A percentile compares a stretch with the other conserved stretches of the same genome.
phyloP scores from a whole-genome alignment of 2,329 filamentous ascomycete genomes.

The Nannizziopsis barbatae region DNA sequence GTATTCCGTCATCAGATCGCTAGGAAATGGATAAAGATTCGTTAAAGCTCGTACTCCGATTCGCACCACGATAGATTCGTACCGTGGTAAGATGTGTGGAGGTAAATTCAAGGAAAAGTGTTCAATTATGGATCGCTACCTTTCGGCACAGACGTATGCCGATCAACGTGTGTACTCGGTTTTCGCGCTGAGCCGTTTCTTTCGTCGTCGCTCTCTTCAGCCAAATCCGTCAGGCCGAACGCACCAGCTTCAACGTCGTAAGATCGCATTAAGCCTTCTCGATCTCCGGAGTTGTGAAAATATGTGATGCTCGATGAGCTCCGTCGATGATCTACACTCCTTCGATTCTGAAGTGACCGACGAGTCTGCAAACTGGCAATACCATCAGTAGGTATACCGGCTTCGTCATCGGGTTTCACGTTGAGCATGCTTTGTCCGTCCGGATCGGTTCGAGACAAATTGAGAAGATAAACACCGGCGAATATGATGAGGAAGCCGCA shows the following conservation, averaged over 20 bases:
- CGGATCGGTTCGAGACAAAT: constrained; percentile 85
- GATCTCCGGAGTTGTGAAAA: constrained; percentile 49
- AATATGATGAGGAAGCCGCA: constrained; percentile 93
- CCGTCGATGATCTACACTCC: constrained; percentile 53
- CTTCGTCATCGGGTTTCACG: constrained; percentile 48
- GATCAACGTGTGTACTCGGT: constrained; percentile 6
- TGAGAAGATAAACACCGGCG: constrained; percentile 86
- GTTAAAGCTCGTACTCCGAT: no score
- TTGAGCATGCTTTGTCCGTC: constrained; percentile 59
- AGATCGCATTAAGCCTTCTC: constrained; percentile 72
- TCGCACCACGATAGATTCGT: no score
- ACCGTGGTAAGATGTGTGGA: neutral
- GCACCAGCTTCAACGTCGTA: constrained; percentile 76
- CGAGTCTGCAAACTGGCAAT: constrained; percentile 82
- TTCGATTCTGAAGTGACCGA: constrained; percentile 79
- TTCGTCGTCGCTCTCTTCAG: constrained; percentile 49
- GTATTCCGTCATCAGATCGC: no score
- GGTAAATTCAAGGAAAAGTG: neutral
- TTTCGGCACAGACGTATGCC: constrained; percentile 9
- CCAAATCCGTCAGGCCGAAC: constrained; percentile 67
- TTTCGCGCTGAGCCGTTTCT: constrained; percentile 5
- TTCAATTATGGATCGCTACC: constrained; percentile 1
- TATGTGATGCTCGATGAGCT: constrained; percentile 53
- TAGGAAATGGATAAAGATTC: no score
- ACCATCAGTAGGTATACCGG: constrained; percentile 82